Percentiles rank a stretch among this genome's conserved stretches.
Evolutionary conservation across 1,284 basidiomycete species (phyloP).

Genomic region (Pascua guehoae): DNA sequence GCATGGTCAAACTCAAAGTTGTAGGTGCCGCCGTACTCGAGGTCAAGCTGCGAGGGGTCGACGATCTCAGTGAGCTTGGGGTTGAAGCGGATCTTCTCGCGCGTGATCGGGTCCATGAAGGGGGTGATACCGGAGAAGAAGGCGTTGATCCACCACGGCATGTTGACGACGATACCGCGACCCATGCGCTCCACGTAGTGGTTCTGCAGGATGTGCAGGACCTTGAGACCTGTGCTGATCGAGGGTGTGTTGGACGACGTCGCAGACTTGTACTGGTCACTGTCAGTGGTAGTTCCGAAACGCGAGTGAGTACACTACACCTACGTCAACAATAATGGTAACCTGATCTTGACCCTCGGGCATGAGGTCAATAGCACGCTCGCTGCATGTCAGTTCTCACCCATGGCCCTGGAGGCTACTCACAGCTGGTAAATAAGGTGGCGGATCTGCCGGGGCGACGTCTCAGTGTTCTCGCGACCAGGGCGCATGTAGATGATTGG

Average conservation of each 20-base stretch:
- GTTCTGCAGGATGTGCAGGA: slow-evolving; percentile 77
- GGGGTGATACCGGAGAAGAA: slow-evolving; percentile 84
- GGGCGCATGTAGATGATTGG: slow-evolving; percentile 82
- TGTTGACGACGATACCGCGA: slow-evolving; percentile 76
- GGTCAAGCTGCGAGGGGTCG: slow-evolving; percentile 70
- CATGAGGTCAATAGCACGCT: slow-evolving; percentile 80
- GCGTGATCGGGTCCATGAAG: slow-evolving; percentile 83
- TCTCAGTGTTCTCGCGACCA: slow-evolving; percentile 73
- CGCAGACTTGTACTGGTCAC: slow-evolving; percentile 61
- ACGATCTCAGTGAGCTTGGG: slow-evolving; percentile 73
- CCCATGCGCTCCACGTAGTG: slow-evolving; percentile 84
- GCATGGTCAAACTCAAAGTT: slow-evolving; percentile 72
- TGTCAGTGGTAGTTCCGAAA: slow-evolving; percentile 7
- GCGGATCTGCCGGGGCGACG: slow-evolving; percentile 67
- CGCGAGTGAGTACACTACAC: slow-evolving; percentile 34
- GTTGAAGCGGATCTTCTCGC: slow-evolving; percentile 91
- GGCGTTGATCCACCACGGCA: slow-evolving; percentile 71
- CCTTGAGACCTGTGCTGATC: slow-evolving; percentile 70
- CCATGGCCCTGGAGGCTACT: slow-evolving; percentile 39
- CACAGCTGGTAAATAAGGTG: slow-evolving; percentile 80
- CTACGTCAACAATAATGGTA: slow-evolving; percentile 69
- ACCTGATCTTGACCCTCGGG: slow-evolving; percentile 74
- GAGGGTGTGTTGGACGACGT: slow-evolving; percentile 77
- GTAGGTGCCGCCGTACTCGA: slow-evolving; percentile 75
- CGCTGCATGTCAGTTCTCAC: slow-evolving; percentile 52